Base-by-base conservation (phyloP, 2,329 filamentous ascomycete species). In the Trichoderma lentiforme region DNA sequence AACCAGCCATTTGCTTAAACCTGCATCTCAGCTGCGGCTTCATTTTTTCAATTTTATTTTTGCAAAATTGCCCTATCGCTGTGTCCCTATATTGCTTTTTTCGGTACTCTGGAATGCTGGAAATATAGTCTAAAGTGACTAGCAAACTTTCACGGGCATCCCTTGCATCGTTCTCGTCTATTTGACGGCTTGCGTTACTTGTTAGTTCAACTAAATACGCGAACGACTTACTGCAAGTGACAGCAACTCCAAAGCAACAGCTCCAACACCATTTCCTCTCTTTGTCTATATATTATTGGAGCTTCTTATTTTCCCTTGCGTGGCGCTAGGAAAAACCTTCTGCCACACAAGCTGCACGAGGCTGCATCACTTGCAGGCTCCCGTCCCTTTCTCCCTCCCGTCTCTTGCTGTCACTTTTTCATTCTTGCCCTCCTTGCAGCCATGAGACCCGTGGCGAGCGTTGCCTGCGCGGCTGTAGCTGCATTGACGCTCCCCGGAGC, bases 401-500 rank as follows among this genome's bases (percentile, higher is more conserved):
- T 58, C 39, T 56, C 24, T 39, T 21, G 21, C 43, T 32, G 36
- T 62, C 43, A 51, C 9, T 70, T 26, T 62, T 14, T 7, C 24
- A 15, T 32, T 60, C 9, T 30, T 34, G 43, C 30, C 30, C 71
- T 73, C 56, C 56, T 58, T 70, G 68, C 60, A 71, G 72, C 69
- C 47, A 73, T 73, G 72, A 68, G 69, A 71, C 72, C 32, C 3
- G 36, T 32, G 53, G 70, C 57, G 62, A 67, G 63, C 67, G 18
- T 71, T 26, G 69, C 72, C 30, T 43, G 28, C 18, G 68, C 62
- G 51, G 71, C 71, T 56, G n/a, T 56, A 14, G 56, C 61, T 66
- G 67, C 68, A 24, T 47, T 71, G 61, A 58, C 39, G 53, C 71
- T 80, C 47, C 63, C 76, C 30, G 72, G 73, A 28, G 71, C 76